Evolutionary conservation across 2,329 filamentous ascomycete species (phyloP).

Genomic region (Diaporthe citri): DNA sequence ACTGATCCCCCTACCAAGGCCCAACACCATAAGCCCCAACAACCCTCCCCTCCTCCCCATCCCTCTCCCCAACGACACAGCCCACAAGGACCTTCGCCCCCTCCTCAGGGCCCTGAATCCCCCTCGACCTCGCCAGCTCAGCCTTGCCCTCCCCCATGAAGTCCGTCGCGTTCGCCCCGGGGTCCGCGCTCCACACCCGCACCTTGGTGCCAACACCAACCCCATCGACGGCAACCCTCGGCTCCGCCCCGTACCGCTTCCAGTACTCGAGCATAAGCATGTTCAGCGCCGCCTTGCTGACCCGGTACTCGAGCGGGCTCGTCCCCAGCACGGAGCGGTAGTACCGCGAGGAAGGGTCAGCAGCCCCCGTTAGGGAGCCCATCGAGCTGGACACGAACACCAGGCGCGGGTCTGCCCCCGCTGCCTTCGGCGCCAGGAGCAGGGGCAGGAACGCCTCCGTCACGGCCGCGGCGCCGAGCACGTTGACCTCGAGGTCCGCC

Average conservation of each 20-base stretch:
- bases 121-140: slow-evolving; percentile 13
- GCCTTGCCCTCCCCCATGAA: slow-evolving; percentile 27
- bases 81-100: slow-evolving; percentile 8
- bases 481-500: slow-evolving; percentile 28
- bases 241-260: slow-evolving; percentile 27
- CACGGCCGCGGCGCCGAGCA: slow-evolving; percentile 20
- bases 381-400: slow-evolving; percentile 43
- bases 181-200: slow-evolving; percentile 29
- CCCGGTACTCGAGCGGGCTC: slow-evolving; percentile 42
- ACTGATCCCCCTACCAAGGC: background rate
- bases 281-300: slow-evolving; percentile 48
- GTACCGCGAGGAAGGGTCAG: slow-evolving; percentile 40
- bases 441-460: slow-evolving; percentile 32
- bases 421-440: background rate
- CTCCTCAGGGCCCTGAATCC: slow-evolving; percentile 19
- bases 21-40: slow-evolving; percentile 17
- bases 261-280: slow-evolving; percentile 46
- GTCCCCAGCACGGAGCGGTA: slow-evolving; percentile 36
- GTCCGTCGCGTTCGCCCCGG: slow-evolving; percentile 21
- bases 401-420: slow-evolving; percentile 5
- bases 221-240: background rate
- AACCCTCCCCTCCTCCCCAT: slow-evolving; percentile 26
- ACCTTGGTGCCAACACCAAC: background rate
- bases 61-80: slow-evolving; percentile 21
- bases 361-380: slow-evolving; percentile 42